A percentile compares a stretch with the other conserved stretches of the same genome.
Evolutionary conservation across 1,139 yeast genomes (phyloP).

Genomic region (Taiozyma sp.): DNA sequence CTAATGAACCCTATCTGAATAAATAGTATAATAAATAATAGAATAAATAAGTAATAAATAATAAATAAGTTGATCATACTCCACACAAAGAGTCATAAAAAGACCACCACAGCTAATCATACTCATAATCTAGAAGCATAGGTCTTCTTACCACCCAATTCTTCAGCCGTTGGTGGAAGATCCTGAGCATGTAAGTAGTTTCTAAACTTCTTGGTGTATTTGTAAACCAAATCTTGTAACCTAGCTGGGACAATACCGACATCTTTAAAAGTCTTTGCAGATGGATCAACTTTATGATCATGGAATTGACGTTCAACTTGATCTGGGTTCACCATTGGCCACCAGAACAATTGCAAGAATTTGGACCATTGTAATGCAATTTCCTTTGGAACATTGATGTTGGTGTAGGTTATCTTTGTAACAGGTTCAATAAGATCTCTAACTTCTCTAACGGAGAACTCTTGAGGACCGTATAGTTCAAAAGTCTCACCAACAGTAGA

Average conservation of each 20-base stretch:
- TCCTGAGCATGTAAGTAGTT: conserved; percentile 25
- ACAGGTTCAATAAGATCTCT: conserved; percentile 67
- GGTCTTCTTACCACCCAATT: conserved; percentile 5
- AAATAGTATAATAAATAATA: background rate
- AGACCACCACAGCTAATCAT: no score
- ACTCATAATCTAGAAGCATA: background rate
- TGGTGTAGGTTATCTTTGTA: conserved; percentile 38
- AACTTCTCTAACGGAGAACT: conserved; percentile 58
- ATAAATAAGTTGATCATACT: background rate
- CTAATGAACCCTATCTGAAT: background rate
- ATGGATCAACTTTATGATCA: conserved; percentile 58
- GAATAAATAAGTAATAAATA: background rate
- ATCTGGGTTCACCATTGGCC: conserved; percentile 71
- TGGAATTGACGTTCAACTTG: conserved; percentile 73
- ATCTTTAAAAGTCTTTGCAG: conserved; percentile 64
- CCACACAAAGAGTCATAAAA: background rate
- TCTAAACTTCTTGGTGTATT: conserved; percentile 35
- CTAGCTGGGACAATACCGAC: conserved; percentile 69
- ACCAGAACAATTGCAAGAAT: conserved; percentile 55
- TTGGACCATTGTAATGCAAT: conserved; percentile 42
- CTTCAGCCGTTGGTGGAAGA: conserved; percentile 24
- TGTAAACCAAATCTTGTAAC: conserved; percentile 65
- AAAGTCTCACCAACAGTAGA: conserved; percentile 71
- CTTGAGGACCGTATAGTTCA: conserved; percentile 75
- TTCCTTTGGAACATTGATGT: conserved; percentile 50